Evolutionary conservation across 2,329 filamentous ascomycete species (phyloP).

Genomic region (Leptodontidium sp.): DNA sequence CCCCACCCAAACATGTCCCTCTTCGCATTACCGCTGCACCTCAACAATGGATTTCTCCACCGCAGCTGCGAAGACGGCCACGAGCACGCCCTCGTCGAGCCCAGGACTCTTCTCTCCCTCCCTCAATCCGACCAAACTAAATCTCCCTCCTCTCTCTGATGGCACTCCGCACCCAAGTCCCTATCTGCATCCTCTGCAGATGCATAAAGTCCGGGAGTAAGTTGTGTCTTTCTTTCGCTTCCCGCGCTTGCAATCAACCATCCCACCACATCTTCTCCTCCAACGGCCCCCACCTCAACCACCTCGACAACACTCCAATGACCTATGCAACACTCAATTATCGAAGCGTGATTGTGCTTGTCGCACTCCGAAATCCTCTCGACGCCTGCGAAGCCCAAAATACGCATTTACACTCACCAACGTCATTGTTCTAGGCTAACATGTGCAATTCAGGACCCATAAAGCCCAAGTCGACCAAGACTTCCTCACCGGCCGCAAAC

Average conservation of each 20-base stretch:
- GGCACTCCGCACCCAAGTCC: conserved; percentile 62
- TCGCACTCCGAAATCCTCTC: not conserved
- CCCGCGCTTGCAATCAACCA: conserved; percentile 1
- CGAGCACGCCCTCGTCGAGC: conserved; percentile 66
- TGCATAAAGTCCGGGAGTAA: conserved; percentile 79
- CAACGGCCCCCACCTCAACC: conserved; percentile 3
- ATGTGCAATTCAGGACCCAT: conserved; percentile 69
- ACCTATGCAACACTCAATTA: not conserved
- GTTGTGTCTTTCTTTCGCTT: conserved; percentile 42
- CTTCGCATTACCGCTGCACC: conserved; percentile 27
- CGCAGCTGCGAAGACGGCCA: conserved; percentile 47
- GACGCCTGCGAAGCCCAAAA: not conserved
- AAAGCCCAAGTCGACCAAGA: conserved; percentile 92
- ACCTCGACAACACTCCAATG: not conserved
- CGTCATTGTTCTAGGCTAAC: conserved; percentile 33
- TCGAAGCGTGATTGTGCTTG: not conserved
- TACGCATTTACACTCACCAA: not conserved
- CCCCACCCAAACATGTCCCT: conserved; percentile 35
- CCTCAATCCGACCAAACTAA: conserved; percentile 44
- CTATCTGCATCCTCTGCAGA: conserved; percentile 74
- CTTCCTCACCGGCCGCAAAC: conserved; percentile 86
- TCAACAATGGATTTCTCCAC: conserved; percentile 45
- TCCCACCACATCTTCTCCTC: conserved; percentile 10
- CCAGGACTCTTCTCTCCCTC: conserved; percentile 67
- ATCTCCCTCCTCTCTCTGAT: conserved; percentile 57